Evolutionary conservation across 768 basidiomycete genomes (phyloP), one percentile per base, ranked within the genome.

Genomic region (Collybiopsis luxurians): DNA sequence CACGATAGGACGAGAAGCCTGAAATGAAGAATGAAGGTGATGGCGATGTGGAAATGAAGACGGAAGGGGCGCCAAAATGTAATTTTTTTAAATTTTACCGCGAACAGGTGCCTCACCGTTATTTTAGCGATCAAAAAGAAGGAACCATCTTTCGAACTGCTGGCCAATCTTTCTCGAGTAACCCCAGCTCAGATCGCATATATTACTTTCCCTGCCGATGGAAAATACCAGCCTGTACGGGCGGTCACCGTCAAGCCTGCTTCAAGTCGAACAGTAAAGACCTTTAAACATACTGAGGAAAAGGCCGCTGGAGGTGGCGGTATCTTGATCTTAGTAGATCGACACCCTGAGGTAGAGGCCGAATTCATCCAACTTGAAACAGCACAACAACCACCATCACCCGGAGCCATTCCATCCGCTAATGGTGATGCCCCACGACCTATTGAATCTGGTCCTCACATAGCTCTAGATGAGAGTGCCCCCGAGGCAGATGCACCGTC

Each of bases 151-250:
- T 89, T 78, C 12, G 93, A 97, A 73, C 80, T 74, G 57, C 75
- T 92, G 11, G 75, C 84, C 21, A 99, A 99, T 76, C 88, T 98
- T 67, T 90, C 93, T 19, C 87, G 97, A 48, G 95, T 98, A 21
- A 92, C 90, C 2, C 92, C 95, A 19, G 84, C 87, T 0, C 97
- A 99, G 68, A 75, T 96, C 26, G 74, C 83, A n/a, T 84, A 89
- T 71, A 83, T 98, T 66, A 80, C 83, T 46, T 96, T 98, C 82
- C 86, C 92, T 0, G 59, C 75, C 11, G 85, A 87, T 34, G 79
- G 85, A 27, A 85, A 94, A 48, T 99, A 93, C 71, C 86, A 90
- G 60, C 97, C 97, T 23, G 90, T 98, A 15, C 85, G 96, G 34
- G 81, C 90, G 0, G 84, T 96, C 44, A 84, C 87, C 24, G 75